Evolutionary conservation across 2,329 filamentous ascomycete species (phyloP), one percentile per base, ranked within the genome.

Genomic region (Aspergillus latus): DNA sequence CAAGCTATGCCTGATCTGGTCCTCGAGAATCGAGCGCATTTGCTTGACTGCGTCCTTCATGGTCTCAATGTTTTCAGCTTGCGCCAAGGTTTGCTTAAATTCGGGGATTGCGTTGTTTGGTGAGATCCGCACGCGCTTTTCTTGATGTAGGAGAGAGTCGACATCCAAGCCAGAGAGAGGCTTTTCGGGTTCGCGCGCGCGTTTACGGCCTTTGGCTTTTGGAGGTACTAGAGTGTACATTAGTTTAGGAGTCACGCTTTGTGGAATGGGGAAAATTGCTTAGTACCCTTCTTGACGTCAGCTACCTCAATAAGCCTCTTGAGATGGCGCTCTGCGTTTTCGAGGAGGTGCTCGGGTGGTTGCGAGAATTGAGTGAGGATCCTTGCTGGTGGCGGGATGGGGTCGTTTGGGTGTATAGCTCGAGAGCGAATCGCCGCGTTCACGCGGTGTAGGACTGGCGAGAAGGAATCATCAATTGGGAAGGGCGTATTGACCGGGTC

Each of bases 81-180:
- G 75, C 1, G 79, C 79, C 13, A 97, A 79, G 2, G 87, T 82
- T 70, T 91, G 90, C 69, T 92, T 95, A 82, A 96, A 97, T 58
- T 93, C 90, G 0, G 94, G 92, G 4, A 97, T 85, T 1, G 92
- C 85, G 61, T 97, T 97, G 8, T 88, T 82, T 0, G 82, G 71
- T 7, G 84, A 82, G 55, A 89, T 86, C 44, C 77, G 80, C 44
- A 66, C 62, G 16, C 68, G 79, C 43, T 76, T 83, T 54, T 82
- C 78, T 56, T 80, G 76, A 45, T 83, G 82, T n/a, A 97, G 84
- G 2, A 97, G 83, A 4, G 85, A 86, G 58, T 92, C 88, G 39
- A 97, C 83, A 65, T 97, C 89, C 40, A 99, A 86, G 16, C 92
- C 92, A 0, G 93, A 97, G 7, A 96, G 83, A 0, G 94, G 94